Percentiles rank a stretch among this genome's conserved stretches.
Conservation (phyloP, 805 yeast species). For the Isabelozyma gotoi region DNA sequence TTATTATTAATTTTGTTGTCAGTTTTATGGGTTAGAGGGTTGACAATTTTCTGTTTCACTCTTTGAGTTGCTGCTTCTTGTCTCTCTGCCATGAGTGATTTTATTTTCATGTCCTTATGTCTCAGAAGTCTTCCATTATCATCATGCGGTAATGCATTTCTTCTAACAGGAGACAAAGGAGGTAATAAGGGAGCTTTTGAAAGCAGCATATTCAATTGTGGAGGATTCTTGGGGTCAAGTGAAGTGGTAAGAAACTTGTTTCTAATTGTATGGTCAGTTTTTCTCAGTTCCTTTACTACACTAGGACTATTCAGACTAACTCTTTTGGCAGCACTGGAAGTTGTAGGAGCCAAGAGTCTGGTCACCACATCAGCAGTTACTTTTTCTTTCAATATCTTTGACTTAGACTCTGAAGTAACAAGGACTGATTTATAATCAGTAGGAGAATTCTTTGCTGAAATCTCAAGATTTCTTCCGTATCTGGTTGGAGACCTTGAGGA, state of each 20-base stretch:
- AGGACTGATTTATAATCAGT: neutral
- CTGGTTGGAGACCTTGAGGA: constrained; percentile 11
- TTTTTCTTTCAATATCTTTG: neutral
- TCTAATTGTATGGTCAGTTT: constrained; percentile 14
- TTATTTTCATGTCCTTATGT: constrained; percentile 14
- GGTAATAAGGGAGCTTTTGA: neutral
- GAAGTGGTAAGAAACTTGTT: constrained; percentile 37
- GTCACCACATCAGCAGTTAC: constrained; percentile 13
- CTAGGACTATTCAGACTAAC: constrained; percentile 4
- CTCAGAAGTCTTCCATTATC: neutral
- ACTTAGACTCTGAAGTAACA: neutral
- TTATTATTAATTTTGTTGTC: neutral
- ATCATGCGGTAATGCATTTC: neutral
- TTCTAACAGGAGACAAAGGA: neutral
- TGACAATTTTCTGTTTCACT: constrained; percentile 26
- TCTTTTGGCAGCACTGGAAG: constrained; percentile 28
- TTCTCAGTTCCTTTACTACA: constrained; percentile 2
- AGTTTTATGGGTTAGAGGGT: constrained; percentile 21
- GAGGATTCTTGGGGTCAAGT: constrained; percentile 30
- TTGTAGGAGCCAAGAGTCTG: constrained; percentile 29
- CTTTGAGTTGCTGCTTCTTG: constrained; percentile 24
- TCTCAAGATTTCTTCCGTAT: constrained; percentile 5
- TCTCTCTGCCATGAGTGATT: constrained; percentile 27
- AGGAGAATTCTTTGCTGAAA: constrained; percentile 1
- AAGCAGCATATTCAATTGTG: constrained; percentile 2